Evolutionary conservation across 2,329 filamentous ascomycete species (phyloP).

Genomic region (Dactylellina drechsleri): DNA sequence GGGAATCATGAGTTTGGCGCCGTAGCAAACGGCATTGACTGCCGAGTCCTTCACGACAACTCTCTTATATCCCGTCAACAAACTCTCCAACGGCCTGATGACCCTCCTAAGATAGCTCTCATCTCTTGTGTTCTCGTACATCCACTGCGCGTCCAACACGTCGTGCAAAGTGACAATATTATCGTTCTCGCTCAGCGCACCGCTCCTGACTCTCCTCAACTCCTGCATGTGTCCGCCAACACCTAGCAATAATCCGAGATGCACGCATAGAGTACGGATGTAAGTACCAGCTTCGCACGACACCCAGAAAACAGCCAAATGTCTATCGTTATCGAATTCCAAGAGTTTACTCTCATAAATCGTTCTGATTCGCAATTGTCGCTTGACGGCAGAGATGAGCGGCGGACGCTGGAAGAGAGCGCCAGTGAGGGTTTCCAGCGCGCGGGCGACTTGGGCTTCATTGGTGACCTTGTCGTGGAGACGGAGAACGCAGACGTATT

Average conservation of each 20-base stretch:
- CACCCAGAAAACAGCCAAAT: constrained; percentile 98
- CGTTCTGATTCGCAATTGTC: constrained; percentile 96
- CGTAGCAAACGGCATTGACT: constrained; percentile 97
- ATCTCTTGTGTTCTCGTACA: constrained; percentile 93
- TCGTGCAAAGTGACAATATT: constrained; percentile 93
- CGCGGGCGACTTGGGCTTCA: constrained; percentile 89
- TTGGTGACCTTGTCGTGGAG: constrained; percentile 95
- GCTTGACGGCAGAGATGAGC: constrained; percentile 97
- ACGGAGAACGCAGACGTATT: constrained; percentile 95
- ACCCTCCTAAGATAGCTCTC: constrained; percentile 91
- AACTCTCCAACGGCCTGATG: constrained; percentile 90
- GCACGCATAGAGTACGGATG: constrained; percentile 97
- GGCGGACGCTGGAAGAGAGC: constrained; percentile 97
- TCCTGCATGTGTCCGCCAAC: constrained; percentile 99
- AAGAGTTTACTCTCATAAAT: constrained; percentile 93
- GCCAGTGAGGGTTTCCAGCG: constrained; percentile 93
- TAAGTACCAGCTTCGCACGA: constrained; percentile 99
- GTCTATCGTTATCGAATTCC: constrained; percentile 98
- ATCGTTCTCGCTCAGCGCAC: constrained; percentile 92
- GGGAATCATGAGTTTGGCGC: constrained; percentile 98
- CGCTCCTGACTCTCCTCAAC: constrained; percentile 88
- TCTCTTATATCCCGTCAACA: constrained; percentile 92
- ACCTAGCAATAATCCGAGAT: constrained; percentile 79
- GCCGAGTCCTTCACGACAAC: constrained; percentile 97
- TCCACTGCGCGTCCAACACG: constrained; percentile 94